Base-by-base conservation (phyloP, 2,329 filamentous ascomycete genomes). In the Pleurostoma richardsiae region DNA sequence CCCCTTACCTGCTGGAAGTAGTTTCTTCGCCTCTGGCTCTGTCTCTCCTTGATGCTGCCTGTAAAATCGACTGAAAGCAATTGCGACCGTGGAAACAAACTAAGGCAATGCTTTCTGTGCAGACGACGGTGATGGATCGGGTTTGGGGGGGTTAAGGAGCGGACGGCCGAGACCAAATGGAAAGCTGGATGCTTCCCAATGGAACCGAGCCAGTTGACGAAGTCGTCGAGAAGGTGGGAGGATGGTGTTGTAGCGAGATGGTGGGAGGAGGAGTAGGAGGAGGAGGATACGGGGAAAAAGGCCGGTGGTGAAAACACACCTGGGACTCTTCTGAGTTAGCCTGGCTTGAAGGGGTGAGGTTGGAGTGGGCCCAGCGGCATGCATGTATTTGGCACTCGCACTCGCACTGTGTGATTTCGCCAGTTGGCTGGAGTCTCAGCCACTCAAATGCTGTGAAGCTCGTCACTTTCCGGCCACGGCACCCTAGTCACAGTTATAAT, bases 151-250 rank as follows among this genome's bases (percentile, higher is more conserved):
- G 50, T 54, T 77, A 74, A 73, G 72, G 77, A 80, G 74, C 70
- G 77, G 77, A 80, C 77, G 76, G 77, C 62, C 74, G 70, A 79
- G 67, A 76, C 77, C 78, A 48, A 81, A 76, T 66, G 69, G 66
- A 71, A 76, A 72, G 72, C 64, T 59, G 58, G 46, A 56, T 70
- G 70, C 71, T 69, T 62, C 70, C 73, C 63, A 62, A 75, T 71
- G 76, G 77, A 76, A 77, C 77, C 72, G 77, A 67, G 71, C 77
- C 77, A 80, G 60, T 26, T 45, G 48, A 48, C 30, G 45, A 39
- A 31, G 50, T 36, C 33, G 43, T 33, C 47, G 45, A 40, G 41
- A 41, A 44, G 52, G 60, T 51, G 56, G 54, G 51, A 53, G 58
- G 56, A 56, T 58, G 60, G 56, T 57, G 56, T 54, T 54, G 48